Base-by-base conservation (phyloP, 2,329 filamentous ascomycete species). In the Aspergillus sp. region DNA sequence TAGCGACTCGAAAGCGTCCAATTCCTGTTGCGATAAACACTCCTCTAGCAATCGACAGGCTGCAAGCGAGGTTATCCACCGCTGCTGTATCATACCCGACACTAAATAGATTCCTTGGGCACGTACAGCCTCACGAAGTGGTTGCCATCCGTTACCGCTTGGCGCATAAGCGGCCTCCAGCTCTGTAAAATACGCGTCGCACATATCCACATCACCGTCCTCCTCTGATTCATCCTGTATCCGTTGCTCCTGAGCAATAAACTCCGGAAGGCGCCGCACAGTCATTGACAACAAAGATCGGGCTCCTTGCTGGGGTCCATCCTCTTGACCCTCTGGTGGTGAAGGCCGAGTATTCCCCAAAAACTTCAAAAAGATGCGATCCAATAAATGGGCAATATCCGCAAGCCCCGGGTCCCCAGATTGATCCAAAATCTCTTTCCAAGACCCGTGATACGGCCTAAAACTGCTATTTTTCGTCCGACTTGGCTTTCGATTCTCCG, bases 101-200 rank as follows among this genome's bases (percentile, higher is more conserved):
- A 78, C 66, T 50, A 77, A 55, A 57, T 69, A 64, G 41, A 77
- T 72, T 11, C 75, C 75, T 59, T 76, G 75, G 2, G 73, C 68
- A 20, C 75, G 74, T 30, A 75, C 74, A 52, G 74, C 73, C 59
- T 75, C 71, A 22, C 73, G 75, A 15, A 78, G 66, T 41, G 75
- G 75, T 50, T 64, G 69, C 75, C 75, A 78, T 19, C 75, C 75
- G 57, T 60, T 59, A 22, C 68, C 67, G 45, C 63, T 58, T 12
- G 70, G 68, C 2, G 73, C 70, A 64, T 77, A 78, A 49, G 70
- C 69, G 30, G 66, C 61, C 57, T 78, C 75, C 51, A 78, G 57
- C 56, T 78, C 74, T 6, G 74, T 77, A 58, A 77, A 76, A 56
- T 77, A 75, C 50, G 68, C 69, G 66, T 75, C 70, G 33, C 72